Percentiles rank a stretch among this genome's conserved stretches.
Conservation (phyloP, 23 red algal genomes). For the Pyropia yezoensis region DNA sequence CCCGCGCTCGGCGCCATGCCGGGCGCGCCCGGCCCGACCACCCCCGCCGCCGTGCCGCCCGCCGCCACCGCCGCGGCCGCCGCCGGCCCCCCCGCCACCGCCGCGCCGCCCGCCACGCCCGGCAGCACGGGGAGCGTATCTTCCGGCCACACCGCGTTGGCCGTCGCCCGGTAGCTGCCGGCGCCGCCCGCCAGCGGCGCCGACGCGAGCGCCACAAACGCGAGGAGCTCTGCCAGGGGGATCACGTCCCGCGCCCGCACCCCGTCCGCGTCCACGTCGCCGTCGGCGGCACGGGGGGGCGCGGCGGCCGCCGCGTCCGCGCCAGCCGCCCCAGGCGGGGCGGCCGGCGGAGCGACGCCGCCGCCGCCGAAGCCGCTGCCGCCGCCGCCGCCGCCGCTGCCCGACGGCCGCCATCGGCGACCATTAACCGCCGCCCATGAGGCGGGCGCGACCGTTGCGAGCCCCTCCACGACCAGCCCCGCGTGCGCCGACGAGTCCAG, state of each 20-base stretch:
- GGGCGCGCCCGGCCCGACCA: neutral
- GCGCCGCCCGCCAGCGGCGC: conserved; percentile 20
- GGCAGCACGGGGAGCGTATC: too few species aligned
- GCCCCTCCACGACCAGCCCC: conserved; percentile 47
- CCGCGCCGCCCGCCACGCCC: conserved; percentile 4
- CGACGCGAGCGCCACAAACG: conserved; percentile 36
- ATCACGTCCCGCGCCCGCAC: conserved; percentile 9
- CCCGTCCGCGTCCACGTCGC: too few species aligned
- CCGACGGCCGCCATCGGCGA: too few species aligned
- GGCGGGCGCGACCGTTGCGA: conserved; percentile 54
- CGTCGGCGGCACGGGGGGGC: conserved; percentile 26
- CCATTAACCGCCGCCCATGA: too few species aligned
- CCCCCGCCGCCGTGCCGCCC: neutral
- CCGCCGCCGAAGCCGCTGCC: too few species aligned
- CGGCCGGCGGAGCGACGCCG: too few species aligned
- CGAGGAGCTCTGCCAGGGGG: conserved; percentile 49
- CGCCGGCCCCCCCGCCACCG: neutral
- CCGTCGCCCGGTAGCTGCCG: conserved; percentile 36
- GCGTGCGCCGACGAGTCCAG: conserved; percentile 48
- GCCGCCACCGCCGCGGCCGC: neutral
- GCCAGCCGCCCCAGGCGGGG: conserved; percentile 22
- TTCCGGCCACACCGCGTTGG: conserved; percentile 55
- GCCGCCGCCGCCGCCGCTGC: too few species aligned
- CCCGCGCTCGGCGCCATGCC: neutral
- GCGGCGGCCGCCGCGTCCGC: conserved; percentile 22